Conservation (phyloP, 495 filamentous ascomycete species). For the Trichoderma parareesei region DNA sequence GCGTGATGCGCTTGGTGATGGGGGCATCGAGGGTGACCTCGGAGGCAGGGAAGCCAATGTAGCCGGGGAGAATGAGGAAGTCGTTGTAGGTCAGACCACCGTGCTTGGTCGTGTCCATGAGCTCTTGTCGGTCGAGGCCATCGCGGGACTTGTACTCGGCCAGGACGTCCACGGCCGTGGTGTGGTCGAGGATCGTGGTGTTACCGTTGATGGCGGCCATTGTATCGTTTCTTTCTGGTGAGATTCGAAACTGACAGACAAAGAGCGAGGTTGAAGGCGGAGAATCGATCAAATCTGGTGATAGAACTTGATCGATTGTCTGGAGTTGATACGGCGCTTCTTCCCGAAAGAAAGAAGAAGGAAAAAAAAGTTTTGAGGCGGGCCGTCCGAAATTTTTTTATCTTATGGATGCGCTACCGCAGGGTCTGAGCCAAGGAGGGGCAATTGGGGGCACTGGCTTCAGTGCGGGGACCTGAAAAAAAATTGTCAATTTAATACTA, state of each 20-base stretch:
- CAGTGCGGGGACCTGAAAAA: not conserved
- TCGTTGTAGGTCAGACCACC: slow-evolving; percentile 81
- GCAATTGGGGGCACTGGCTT: not conserved
- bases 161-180: slow-evolving; percentile 69
- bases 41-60: slow-evolving; percentile 77
- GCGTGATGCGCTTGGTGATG: slow-evolving; percentile 83
- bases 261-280: slow-evolving; percentile 12
- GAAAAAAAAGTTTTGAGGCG: slow-evolving; percentile 10
- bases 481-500: no score
- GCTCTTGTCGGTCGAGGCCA: slow-evolving; percentile 73
- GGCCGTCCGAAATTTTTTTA: slow-evolving; percentile 3
- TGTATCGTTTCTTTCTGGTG: not conserved
- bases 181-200: slow-evolving; percentile 37
- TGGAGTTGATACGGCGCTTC: slow-evolving; percentile 12
- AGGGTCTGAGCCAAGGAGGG: slow-evolving; percentile 2
- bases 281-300: not conserved
- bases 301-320: slow-evolving; percentile 10
- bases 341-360: slow-evolving; percentile 11
- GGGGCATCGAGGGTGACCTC: slow-evolving; percentile 83
- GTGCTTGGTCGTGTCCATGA: slow-evolving; percentile 78
- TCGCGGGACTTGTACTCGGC: slow-evolving; percentile 66
- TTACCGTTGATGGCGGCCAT: slow-evolving; percentile 17
- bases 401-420: not conserved
- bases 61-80: slow-evolving; percentile 51
- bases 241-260: not conserved